Base-by-base conservation (phyloP, 768 basidiomycete species). In the Clathrus columnatus region DNA sequence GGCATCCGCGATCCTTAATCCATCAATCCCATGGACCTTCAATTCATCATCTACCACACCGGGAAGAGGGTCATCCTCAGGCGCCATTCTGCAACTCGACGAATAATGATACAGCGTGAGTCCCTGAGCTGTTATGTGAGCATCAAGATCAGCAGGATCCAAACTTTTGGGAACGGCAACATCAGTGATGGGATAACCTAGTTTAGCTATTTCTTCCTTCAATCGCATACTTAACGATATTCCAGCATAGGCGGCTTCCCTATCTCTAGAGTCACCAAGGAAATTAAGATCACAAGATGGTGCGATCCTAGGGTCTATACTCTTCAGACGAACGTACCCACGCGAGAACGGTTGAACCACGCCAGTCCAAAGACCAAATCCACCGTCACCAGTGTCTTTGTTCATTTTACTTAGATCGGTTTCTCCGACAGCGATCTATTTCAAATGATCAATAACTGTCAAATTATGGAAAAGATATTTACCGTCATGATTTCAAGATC, bases 41-140 rank as follows among this genome's bases (percentile, higher is more conserved):
- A 77, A 60, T 26, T 70, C 62, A 49, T 73, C 72, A 59, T 75
- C 75, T 27, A 81, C 75, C 0, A 78, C 76, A 21, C 79, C 79
- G 16, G 61, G 61, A 24, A 26, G 23, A 64, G 53, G 6, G 60
- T 55, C 24, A n/a, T 5, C 2, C 60, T 27, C 11, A 54, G 59
- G 48, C 48, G 64, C 70, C 70, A 73, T 72, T 11, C 72, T 57
- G 62, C 72, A 73, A 36, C 71, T 68, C 27, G 65, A 68, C 7
- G 68, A 55, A 46, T 71, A 75, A 53, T 73, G 71, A 58, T 64
- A 70, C 46, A 67, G 67, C 11, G 69, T 66, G 46, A 63, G 56
- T 17, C 56, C 48, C 23, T 60, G 50, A 42, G 59, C 41, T n/a
- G 57, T 49, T n/a, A 67, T 65, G 57, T 68, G 71, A 5, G 51